phyloP scores from a whole-genome alignment of 257 asterid species.

The Craterostigma plantagineum region DNA sequence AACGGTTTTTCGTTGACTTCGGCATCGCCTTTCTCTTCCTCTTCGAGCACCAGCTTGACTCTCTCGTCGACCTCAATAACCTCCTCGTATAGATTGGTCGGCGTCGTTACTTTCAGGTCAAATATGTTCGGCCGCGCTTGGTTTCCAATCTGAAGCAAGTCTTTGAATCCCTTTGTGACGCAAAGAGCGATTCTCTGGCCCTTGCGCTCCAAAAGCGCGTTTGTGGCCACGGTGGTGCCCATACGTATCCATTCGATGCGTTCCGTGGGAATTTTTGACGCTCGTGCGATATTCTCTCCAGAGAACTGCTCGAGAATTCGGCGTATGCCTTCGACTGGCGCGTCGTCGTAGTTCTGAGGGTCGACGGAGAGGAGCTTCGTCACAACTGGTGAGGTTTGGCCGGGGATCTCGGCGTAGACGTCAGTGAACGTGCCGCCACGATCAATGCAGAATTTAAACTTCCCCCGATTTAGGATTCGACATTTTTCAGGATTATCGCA shows the following conservation, averaged over 20 bases:
- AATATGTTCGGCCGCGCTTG: slow-evolving; percentile 87
- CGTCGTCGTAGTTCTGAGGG: slow-evolving; percentile 84
- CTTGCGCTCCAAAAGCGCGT: slow-evolving; percentile 80
- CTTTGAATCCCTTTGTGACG: slow-evolving; percentile 74
- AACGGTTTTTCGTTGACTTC: slow-evolving; percentile 8
- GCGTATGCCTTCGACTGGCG: slow-evolving; percentile 94
- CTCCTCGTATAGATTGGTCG: slow-evolving; percentile 84
- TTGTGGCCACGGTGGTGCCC: slow-evolving; percentile 98
- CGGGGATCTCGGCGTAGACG: slow-evolving; percentile 91
- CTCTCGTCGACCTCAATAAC: slow-evolving; percentile 89
- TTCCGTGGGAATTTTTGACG: slow-evolving; percentile 71
- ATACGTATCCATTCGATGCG: slow-evolving; percentile 94
- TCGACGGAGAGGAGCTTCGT: slow-evolving; percentile 90
- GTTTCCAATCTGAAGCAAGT: slow-evolving; percentile 83
- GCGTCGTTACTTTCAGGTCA: slow-evolving; percentile 81
- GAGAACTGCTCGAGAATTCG: slow-evolving; percentile 75
- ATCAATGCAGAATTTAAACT: slow-evolving; percentile 78
- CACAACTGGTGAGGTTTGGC: slow-evolving; percentile 63
- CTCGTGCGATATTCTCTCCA: slow-evolving; percentile 56
- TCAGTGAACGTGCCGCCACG: slow-evolving; percentile 97
- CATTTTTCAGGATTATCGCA: too few relatives aligned
- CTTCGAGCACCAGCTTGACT: slow-evolving; percentile 58
- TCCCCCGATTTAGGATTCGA: slow-evolving; percentile 35
- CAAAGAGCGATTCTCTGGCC: slow-evolving; percentile 89
- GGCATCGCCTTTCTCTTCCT: slow-evolving; percentile 14